These are phyloP conservation scores for Morella rubra DNA, from an alignment of 306 rosid genomes.

Conservation along the genomic window DNA sequence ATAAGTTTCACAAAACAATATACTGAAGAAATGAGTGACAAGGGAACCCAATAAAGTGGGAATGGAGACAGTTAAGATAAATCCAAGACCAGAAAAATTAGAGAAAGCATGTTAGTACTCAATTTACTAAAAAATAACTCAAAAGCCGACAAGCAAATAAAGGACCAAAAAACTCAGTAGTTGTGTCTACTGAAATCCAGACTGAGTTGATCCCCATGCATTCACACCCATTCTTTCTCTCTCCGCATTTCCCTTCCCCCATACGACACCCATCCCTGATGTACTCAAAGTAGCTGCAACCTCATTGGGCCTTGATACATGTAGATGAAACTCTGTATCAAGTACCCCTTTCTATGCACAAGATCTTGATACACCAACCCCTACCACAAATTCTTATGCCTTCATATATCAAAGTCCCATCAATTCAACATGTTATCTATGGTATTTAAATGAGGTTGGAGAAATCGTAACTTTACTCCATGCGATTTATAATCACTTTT, in stretches of 20 bases:
- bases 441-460: neutral
- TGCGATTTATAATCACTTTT: neutral
- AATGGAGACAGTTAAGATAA: neutral
- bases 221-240: neutral
- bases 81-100: neutral
- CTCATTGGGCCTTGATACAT: neutral
- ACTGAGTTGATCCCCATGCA: neutral
- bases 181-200: neutral
- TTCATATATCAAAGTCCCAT: neutral
- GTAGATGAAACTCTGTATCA: neutral
- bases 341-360: neutral
- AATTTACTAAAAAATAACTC: neutral
- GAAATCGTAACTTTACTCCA: neutral
- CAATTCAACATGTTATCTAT: neutral
- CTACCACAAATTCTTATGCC: neutral
- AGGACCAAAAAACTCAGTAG: neutral
- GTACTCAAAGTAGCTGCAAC: neutral
- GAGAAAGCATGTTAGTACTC: neutral
- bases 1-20: neutral
- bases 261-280: neutral
- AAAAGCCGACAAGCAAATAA: neutral
- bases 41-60: neutral
- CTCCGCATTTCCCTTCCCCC: neutral
- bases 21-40: constrained; percentile 4
- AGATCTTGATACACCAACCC: neutral